Evolutionary conservation across 805 yeast species (phyloP).

Genomic region (Diddensiella transvaalensis): DNA sequence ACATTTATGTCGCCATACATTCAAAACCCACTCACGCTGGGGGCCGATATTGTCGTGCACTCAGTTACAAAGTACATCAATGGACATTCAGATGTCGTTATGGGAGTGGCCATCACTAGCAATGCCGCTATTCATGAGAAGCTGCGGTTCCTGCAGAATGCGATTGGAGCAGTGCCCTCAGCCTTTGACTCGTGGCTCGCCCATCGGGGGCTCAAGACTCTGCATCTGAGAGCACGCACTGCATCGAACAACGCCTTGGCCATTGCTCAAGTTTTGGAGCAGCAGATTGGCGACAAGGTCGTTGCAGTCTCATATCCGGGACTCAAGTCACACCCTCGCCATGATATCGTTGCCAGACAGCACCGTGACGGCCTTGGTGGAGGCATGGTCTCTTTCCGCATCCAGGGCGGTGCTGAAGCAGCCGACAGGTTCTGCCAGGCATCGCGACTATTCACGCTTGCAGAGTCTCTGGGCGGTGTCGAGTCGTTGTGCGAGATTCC

Average conservation of each 20-base stretch:
- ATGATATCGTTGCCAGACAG: conserved; percentile 63
- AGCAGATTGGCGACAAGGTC: conserved; percentile 42
- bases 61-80: conserved; percentile 93
- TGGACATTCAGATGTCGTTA: conserved; percentile 88
- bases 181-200: conserved; percentile 92
- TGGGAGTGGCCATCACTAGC: conserved; percentile 78
- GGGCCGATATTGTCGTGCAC: conserved; percentile 88
- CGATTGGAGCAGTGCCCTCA: conserved; percentile 84
- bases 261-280: conserved; percentile 61
- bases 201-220: conserved; percentile 85
- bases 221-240: conserved; percentile 73
- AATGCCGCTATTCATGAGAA: conserved; percentile 54
- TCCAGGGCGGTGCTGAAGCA: conserved; percentile 74
- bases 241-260: conserved; percentile 62
- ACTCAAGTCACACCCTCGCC: conserved; percentile 58
- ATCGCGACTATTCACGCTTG: conserved; percentile 76
- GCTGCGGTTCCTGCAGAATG: conserved; percentile 77
- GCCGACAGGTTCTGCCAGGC: conserved; percentile 70
- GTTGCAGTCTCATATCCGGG: conserved; percentile 81
- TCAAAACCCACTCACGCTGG: conserved; percentile 76
- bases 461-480: conserved; percentile 88
- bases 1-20: conserved; percentile 85
- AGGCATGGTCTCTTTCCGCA: conserved; percentile 86
- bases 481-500: conserved; percentile 86
- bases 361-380: conserved; percentile 86